Evolutionary conservation across 371 early-diverging fungal species (phyloP).

Genomic region (Apophysomyces variabilis): DNA sequence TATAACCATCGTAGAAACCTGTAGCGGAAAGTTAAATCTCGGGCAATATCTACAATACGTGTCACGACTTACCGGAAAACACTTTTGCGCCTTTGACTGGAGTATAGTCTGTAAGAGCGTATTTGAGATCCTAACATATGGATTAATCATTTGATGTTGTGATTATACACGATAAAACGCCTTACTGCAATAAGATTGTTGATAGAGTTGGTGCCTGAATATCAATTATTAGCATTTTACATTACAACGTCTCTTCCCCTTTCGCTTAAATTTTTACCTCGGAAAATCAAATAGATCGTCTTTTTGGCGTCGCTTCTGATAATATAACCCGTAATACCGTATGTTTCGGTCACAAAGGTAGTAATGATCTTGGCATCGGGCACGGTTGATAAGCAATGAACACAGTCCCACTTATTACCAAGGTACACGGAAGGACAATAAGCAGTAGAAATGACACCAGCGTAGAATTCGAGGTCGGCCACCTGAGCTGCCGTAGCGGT

Average conservation of each 20-base stretch:
- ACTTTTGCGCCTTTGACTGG: constrained; percentile 19
- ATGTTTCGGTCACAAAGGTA: constrained; percentile 18
- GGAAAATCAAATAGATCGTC: constrained; percentile 24
- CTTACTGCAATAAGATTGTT: constrained; percentile 22
- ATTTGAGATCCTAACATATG: constrained; percentile 12
- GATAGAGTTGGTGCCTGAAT: constrained; percentile 14
- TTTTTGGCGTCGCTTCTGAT: constrained; percentile 21
- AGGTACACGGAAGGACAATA: constrained; percentile 23
- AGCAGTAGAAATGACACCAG: constrained; percentile 16
- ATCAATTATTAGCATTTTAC: neutral
- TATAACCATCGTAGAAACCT: constrained; percentile 21
- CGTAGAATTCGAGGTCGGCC: constrained; percentile 12
- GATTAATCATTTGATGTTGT: neutral
- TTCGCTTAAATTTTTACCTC: constrained; percentile 12
- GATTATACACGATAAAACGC: neutral
- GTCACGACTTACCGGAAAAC: neutral
- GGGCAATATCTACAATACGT: too few relatives aligned
- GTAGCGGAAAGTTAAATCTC: neutral
- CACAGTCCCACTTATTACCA: constrained; percentile 17
- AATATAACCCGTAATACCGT: constrained; percentile 21
- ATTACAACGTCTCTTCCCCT: neutral
- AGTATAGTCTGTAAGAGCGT: constrained; percentile 13
- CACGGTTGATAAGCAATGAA: constrained; percentile 11
- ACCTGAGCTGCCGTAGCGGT: neutral
- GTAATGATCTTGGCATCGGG: constrained; percentile 16